Percentiles rank a stretch among this genome's conserved stretches.
Evolutionary conservation across 2,329 filamentous ascomycete species (phyloP).

Genomic region (Hymenoscyphus albidus): DNA sequence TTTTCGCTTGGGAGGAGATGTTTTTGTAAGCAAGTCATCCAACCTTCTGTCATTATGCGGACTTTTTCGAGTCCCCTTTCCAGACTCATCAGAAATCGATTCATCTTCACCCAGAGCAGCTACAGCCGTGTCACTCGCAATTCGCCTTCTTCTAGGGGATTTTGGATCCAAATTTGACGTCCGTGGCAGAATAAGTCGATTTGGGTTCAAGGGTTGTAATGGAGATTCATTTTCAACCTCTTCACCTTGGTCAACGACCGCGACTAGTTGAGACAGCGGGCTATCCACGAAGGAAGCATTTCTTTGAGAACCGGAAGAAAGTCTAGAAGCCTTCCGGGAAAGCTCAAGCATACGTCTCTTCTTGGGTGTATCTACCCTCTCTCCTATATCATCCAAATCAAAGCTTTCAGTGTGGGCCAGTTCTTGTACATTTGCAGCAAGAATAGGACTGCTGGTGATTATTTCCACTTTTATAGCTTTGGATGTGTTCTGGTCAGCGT

Average conservation of each 20-base stretch:
- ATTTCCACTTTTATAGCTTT: constrained; percentile 30
- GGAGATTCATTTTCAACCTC: constrained; percentile 16
- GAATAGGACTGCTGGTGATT: constrained; percentile 31
- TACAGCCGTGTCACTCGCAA: constrained; percentile 19
- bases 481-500: constrained; percentile 7
- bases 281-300: constrained; percentile 9
- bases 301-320: constrained; percentile 9
- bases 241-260: not conserved
- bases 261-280: not conserved
- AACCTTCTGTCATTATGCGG: constrained; percentile 13
- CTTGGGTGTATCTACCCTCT: constrained; percentile 35
- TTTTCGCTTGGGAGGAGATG: constrained; percentile 24
- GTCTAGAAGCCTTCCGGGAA: constrained; percentile 8
- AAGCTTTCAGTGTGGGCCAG: constrained; percentile 31
- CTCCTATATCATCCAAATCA: constrained; percentile 37
- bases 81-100: not conserved
- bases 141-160: constrained; percentile 19
- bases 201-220: constrained; percentile 29
- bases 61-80: not conserved
- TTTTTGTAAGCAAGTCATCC: constrained; percentile 22
- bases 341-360: constrained; percentile 26
- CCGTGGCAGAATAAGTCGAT: constrained; percentile 27
- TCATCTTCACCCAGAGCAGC: constrained; percentile 29
- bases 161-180: constrained; percentile 18
- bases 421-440: constrained; percentile 18